Evolutionary conservation across 164 flowering plant species (phyloP), one percentile per base, ranked within the genome.

Genomic region (Magnolia sinica): DNA sequence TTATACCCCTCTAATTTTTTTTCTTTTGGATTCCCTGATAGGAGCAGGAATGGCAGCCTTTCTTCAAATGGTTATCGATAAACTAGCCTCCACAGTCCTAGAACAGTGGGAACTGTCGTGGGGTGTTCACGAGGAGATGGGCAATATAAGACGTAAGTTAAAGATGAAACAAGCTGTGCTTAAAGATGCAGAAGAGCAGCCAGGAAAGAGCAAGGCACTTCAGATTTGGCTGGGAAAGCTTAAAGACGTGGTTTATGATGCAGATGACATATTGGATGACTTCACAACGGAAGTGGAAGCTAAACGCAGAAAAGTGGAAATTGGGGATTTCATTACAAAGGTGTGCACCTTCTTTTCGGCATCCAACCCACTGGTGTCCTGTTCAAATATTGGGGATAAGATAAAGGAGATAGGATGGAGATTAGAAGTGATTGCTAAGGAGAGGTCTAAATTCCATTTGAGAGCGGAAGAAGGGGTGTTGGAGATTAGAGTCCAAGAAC

Each of bases 241-340:
- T 24, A 24, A 24, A 24, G 24, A 24, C 24, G 24, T 0, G 24
- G 24, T 24, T 24, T 24, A 24, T 24, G 24, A 24, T 24, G 24
- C 24, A 24, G 70, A 74, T 18, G 70, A 74, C 69, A 65, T 74
- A 5, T 9, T 74, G 58, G 70, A 74, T 51, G 59, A 64, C 18
- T 45, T 64, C 58, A 74, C 6, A n/a, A 65, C 23, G 24, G 24
- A 24, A 24, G 24, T 24, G 24, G 24, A 24, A 24, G 19, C 55
- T 11, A 19, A 24, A 59, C 67, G 50, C 20, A 29, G 3, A 13
- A 11, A 68, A 14, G 75, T 45, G 13, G 27, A 23, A 7, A 10
- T 18, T 50, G 29, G 13, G 3, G 23, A 22, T 14, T 49, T 37
- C 24, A 65, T 31, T 37, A 31, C 20, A 13, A 11, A 64, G 31